phyloP scores from a whole-genome alignment of 2,329 filamentous ascomycete species.

The Moelleriella libera region DNA sequence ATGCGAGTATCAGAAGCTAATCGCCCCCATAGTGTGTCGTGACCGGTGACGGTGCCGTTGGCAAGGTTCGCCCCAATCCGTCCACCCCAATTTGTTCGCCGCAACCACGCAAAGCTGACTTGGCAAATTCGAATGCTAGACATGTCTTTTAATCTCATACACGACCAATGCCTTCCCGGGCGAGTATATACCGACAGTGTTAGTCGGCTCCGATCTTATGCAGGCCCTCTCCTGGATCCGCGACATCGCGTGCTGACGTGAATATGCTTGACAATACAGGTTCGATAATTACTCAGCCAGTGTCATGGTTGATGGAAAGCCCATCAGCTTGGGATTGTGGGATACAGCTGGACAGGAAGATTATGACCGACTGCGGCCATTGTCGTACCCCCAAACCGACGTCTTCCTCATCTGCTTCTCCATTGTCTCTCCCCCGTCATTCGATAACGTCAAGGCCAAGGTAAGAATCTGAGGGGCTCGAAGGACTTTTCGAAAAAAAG shows the following conservation, averaged over 20 bases:
- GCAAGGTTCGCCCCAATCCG: slow-evolving; percentile 42
- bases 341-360: slow-evolving; percentile 98
- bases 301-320: slow-evolving; percentile 97
- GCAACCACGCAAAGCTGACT: background rate
- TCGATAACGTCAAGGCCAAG: slow-evolving; percentile 98
- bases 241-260: background rate
- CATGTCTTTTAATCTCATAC: slow-evolving; percentile 97
- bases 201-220: slow-evolving; percentile 22
- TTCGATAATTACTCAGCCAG: slow-evolving; percentile 99
- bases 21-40: slow-evolving; percentile 65
- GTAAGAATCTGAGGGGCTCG: slow-evolving; percentile 31
- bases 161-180: slow-evolving; percentile 99
- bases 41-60: slow-evolving; percentile 96
- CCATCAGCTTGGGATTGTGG: slow-evolving; percentile 92
- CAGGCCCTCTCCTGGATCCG: background rate
- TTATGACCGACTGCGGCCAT: slow-evolving; percentile 85
- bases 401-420: slow-evolving; percentile 98
- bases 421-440: slow-evolving; percentile 92
- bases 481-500: too few species aligned
- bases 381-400: slow-evolving; percentile 96
- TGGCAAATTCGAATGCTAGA: slow-evolving; percentile 35
- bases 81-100: background rate
- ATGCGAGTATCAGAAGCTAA: background rate
- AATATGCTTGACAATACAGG: slow-evolving; percentile 27
- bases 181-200: slow-evolving; percentile 99